Evolutionary conservation across 2,329 filamentous ascomycete species (phyloP).

Genomic region (Pseudocercospora cruenta): DNA sequence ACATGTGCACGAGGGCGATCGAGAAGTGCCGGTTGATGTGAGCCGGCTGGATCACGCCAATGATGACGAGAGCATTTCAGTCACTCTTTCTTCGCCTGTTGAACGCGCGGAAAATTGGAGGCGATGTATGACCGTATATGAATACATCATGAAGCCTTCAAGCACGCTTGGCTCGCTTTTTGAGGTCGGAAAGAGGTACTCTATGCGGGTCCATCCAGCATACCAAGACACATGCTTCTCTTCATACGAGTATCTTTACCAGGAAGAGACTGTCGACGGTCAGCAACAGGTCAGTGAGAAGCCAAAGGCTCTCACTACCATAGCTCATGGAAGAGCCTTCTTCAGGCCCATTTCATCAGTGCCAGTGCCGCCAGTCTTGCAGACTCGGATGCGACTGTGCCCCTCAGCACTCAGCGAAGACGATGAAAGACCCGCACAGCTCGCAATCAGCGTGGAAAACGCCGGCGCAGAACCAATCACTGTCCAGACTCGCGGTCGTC

Average conservation of each 20-base stretch:
- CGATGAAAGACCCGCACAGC: background rate
- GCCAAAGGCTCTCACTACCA: background rate
- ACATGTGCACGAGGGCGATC: slow-evolving; percentile 2
- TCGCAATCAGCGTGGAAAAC: slow-evolving; percentile 23
- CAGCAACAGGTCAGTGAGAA: slow-evolving; percentile 23
- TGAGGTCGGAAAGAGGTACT: slow-evolving; percentile 21
- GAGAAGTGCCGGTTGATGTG: background rate
- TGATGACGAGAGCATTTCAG: background rate
- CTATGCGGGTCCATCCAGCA: background rate
- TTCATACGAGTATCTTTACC: slow-evolving; percentile 11
- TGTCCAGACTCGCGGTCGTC: slow-evolving; percentile 24
- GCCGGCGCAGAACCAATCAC: slow-evolving; percentile 18
- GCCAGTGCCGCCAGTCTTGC: slow-evolving; percentile 19
- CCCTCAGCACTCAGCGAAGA: background rate
- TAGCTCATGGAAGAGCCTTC: slow-evolving; percentile 14
- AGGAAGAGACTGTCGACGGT: slow-evolving; percentile 2
- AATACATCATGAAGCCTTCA: slow-evolving; percentile 17
- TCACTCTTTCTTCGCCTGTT: slow-evolving; percentile 8
- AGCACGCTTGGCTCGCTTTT: slow-evolving; percentile 20
- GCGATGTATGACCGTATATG: slow-evolving; percentile 17
- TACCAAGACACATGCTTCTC: background rate
- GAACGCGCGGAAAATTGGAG: background rate
- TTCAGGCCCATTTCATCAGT: slow-evolving; percentile 21
- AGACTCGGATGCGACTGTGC: slow-evolving; percentile 17
- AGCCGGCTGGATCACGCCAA: background rate